These are phyloP conservation scores for Phaeophleospora eucalypticola DNA, from an alignment of 2,329 filamentous ascomycete species.

Conservation along the genomic window DNA sequence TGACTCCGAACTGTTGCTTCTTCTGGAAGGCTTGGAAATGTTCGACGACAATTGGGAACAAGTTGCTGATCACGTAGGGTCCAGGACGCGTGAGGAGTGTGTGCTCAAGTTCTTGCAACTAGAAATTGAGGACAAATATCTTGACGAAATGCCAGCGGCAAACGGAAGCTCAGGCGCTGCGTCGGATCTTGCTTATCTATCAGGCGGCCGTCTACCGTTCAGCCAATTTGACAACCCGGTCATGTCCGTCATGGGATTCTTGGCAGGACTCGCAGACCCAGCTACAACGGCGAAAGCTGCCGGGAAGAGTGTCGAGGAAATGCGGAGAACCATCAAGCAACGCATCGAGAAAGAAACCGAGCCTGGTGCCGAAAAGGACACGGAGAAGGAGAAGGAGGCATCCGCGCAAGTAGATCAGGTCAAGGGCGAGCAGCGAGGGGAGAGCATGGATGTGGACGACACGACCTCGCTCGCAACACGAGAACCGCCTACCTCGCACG, in stretches of 20 bases:
- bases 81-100: conserved; percentile 89
- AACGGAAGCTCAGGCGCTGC: conserved; percentile 48
- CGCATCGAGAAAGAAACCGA: conserved; percentile 63
- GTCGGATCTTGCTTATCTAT: conserved; percentile 58
- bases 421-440: conserved; percentile 37
- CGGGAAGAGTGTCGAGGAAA: conserved; percentile 78
- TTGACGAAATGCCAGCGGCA: conserved; percentile 59
- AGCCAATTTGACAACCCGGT: conserved; percentile 93
- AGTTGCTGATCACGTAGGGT: conserved; percentile 87
- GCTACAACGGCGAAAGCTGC: conserved; percentile 86
- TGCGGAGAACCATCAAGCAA: conserved; percentile 73
- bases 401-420: conserved; percentile 14
- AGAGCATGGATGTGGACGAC: conserved; percentile 56
- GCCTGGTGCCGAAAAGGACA: conserved; percentile 43
- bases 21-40: conserved; percentile 85
- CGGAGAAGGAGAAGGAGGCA: conserved; percentile 59
- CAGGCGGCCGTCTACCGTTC: conserved; percentile 77
- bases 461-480: conserved; percentile 48
- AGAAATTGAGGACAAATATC: conserved; percentile 95
- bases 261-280: conserved; percentile 86
- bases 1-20: conserved; percentile 80
- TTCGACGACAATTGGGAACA: conserved; percentile 96
- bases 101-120: conserved; percentile 94
- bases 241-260: conserved; percentile 90
- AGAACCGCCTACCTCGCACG: conserved; percentile 37